Base-by-base conservation (phyloP, 495 filamentous ascomycete genomes). In the Penicillium flavigenum region DNA sequence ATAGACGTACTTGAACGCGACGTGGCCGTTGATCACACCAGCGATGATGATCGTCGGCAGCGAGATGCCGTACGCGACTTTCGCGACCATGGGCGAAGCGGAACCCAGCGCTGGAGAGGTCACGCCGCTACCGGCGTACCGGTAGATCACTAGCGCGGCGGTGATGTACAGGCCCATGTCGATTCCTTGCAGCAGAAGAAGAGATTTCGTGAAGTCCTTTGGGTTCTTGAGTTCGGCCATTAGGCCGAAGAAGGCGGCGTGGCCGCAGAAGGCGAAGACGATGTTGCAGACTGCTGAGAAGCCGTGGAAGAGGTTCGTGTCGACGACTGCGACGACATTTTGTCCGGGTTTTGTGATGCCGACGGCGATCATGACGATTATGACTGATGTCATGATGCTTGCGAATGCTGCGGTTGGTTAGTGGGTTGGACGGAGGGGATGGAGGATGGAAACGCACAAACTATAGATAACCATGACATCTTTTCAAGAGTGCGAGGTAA, bases 181-280 rank as follows among this genome's bases (percentile, higher is more conserved):
- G 34, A 83, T 76, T 43, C 78, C 63, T 59, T 88, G 86, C 0
- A 89, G 83, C 11, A 84, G 63, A 47, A 77, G 78, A 32, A 92
- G 80, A 14, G 88, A 81, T 69, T 88, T 88, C 52, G 78, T 76
- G 66, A 82, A 90, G 65, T 89, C 83, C 46, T 69, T 66, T 0
- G 88, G 87, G 3, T 85, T 81, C 63, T 86, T 83, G 73, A 93
- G 81, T 68, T 93, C 89, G 53, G 86, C 83, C 67, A 88, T 88
- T 64, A 93, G 85, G 47, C 79, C 82, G 73, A 92, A 89, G 70
- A 89, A 87, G 61, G 88, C 82, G 64, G 86, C 76, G 76, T 90
- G 81, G 61, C 88, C 75, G 75, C 67, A 77, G 64, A 78, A 78
- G 27, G 76, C 74, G 38, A 78, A 79, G 59, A 78, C 73, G 34